phyloP scores from a whole-genome alignment of 345 rosid species.

The Hibiscus trionum region DNA sequence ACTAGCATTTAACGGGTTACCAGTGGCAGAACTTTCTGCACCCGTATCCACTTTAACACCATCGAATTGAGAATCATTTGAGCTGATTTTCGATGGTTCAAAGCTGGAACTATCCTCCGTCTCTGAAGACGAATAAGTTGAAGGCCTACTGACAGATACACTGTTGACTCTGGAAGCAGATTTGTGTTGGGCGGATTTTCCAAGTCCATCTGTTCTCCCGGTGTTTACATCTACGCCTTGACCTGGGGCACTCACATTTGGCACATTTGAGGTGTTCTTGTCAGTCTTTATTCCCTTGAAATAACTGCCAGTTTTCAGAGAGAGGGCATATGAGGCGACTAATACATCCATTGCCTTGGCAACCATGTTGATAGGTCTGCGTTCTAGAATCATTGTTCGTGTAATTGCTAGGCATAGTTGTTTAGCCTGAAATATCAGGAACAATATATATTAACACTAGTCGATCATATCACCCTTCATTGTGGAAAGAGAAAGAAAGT shows the following conservation, averaged over 20 bases:
- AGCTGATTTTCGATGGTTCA: conserved; percentile 30
- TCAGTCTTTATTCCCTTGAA: conserved; percentile 56
- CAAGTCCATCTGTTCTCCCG: conserved; percentile 26
- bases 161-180: conserved; percentile 19
- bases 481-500: not conserved
- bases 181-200: conserved; percentile 31
- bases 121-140: conserved; percentile 37
- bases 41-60: conserved; percentile 28
- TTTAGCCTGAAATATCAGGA: conserved; percentile 61
- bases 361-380: conserved; percentile 74
- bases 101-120: conserved; percentile 39
- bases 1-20: conserved; percentile 38
- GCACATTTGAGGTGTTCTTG: conserved; percentile 26
- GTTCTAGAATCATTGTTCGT: conserved; percentile 68
- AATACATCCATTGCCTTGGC: conserved; percentile 71
- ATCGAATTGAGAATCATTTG: conserved; percentile 19
- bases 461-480: not conserved
- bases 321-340: conserved; percentile 57
- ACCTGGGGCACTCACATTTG: conserved; percentile 21
- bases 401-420: conserved; percentile 70
- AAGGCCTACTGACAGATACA: conserved; percentile 30
- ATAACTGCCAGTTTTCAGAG: conserved; percentile 61
- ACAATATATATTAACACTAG: conserved; percentile 12
- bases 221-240: conserved; percentile 28
- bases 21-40: conserved; percentile 30